Percentiles rank a stretch among this genome's conserved stretches.
Evolutionary conservation across 1,139 yeast species (phyloP).

Genomic region (Neolecta irregularis): DNA sequence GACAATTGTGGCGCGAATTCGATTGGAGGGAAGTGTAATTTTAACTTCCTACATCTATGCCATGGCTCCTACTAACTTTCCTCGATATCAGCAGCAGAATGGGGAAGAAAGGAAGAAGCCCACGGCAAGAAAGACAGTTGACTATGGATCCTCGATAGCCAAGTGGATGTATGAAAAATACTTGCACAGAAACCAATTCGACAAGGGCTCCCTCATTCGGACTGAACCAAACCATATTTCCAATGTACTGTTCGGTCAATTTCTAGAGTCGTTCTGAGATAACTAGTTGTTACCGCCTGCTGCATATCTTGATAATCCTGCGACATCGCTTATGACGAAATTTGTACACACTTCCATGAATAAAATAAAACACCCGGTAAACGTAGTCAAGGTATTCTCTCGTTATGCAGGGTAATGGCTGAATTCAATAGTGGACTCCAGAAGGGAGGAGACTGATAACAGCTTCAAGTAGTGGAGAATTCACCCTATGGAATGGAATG

Average conservation of each 20-base stretch:
- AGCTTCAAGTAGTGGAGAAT: slow-evolving; percentile 87
- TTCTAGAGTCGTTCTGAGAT: slow-evolving; percentile 10
- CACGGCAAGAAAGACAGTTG: slow-evolving; percentile 53
- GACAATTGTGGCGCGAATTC: too few species aligned
- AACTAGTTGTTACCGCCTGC: slow-evolving; percentile 38
- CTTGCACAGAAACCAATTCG: slow-evolving; percentile 23
- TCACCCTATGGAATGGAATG: slow-evolving; percentile 92
- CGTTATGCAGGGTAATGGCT: too few species aligned
- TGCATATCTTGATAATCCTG: slow-evolving; percentile 38
- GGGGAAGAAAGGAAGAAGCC: slow-evolving; percentile 6
- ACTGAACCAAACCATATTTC: slow-evolving; percentile 67
- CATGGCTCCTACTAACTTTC: too few species aligned
- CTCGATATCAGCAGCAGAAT: too few species aligned
- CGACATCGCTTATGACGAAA: slow-evolving; percentile 54
- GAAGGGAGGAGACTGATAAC: slow-evolving; percentile 84
- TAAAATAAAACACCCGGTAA: slow-evolving; percentile 82
- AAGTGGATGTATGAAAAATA: slow-evolving; percentile 50
- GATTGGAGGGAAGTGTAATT: too few species aligned
- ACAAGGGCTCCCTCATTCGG: slow-evolving; percentile 38
- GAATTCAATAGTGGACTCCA: slow-evolving; percentile 97
- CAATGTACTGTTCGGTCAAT: slow-evolving; percentile 50
- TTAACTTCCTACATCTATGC: too few species aligned
- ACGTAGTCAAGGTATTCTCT: too few species aligned
- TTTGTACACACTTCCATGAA: slow-evolving; percentile 84
- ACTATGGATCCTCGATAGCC: slow-evolving; percentile 74